Conservation (phyloP, 176 grass and related monocot species). For the Chrysopogon serrulatus region DNA sequence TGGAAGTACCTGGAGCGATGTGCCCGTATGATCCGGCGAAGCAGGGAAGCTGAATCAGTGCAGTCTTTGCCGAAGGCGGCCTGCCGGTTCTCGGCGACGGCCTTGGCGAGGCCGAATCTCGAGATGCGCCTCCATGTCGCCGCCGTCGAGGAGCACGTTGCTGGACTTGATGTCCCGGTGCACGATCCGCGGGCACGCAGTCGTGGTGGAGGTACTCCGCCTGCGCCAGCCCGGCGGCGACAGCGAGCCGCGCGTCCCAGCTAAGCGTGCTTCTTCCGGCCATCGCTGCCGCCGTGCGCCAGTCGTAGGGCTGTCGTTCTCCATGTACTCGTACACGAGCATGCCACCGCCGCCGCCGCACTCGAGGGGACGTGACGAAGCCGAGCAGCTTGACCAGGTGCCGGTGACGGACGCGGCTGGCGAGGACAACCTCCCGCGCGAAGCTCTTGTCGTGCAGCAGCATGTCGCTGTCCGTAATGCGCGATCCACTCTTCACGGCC, state of each 20-base stretch:
- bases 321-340: constrained; percentile 95
- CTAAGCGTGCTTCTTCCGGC: constrained; percentile 42
- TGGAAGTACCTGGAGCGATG: constrained; percentile 78
- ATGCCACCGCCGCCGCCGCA: constrained; percentile 38
- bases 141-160: constrained; percentile 85
- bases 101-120: constrained; percentile 98
- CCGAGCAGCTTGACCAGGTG: constrained; percentile 96
- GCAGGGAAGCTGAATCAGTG: constrained; percentile 70
- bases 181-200: constrained; percentile 65
- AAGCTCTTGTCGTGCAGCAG: constrained; percentile 71
- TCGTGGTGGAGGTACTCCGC: constrained; percentile 97
- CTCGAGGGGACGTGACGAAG: constrained; percentile 44
- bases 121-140: constrained; percentile 95
- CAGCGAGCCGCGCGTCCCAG: constrained; percentile 75
- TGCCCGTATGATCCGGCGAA: constrained; percentile 95
- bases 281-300: constrained; percentile 39
- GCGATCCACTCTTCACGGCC: constrained; percentile 80
- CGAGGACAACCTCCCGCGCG: constrained; percentile 72
- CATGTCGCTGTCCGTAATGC: constrained; percentile 47
- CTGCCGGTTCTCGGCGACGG: constrained; percentile 39
- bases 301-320: constrained; percentile 91
- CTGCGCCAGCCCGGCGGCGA: constrained; percentile 61
- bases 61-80: constrained; percentile 13
- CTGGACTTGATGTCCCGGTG: constrained; percentile 95
- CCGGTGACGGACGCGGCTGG: constrained; percentile 70